A percentile compares a stretch with the other conserved stretches of the same genome.
phyloP scores from a whole-genome alignment of 345 rosid species.

The Brassica nigra region DNA sequence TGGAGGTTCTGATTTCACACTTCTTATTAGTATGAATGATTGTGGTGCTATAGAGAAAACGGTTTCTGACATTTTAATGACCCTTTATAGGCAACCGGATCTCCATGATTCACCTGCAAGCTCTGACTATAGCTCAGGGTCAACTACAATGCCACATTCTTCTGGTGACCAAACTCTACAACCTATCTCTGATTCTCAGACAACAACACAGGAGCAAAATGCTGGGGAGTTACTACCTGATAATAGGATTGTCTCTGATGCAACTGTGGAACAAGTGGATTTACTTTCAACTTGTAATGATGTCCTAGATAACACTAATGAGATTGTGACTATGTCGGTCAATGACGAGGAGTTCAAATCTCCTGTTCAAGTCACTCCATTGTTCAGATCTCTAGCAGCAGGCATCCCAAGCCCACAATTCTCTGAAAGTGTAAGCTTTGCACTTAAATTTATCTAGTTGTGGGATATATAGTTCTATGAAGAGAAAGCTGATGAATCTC shows the following conservation, averaged over 20 bases:
- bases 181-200: slow-evolving; percentile 44
- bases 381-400: slow-evolving; percentile 97
- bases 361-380: slow-evolving; percentile 83
- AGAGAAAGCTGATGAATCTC: slow-evolving; percentile 16
- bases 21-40: neutral
- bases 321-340: slow-evolving; percentile 50
- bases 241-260: slow-evolving; percentile 45
- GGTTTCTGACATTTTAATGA: slow-evolving; percentile 7
- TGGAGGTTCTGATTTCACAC: slow-evolving; percentile 60
- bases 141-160: slow-evolving; percentile 51
- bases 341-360: slow-evolving; percentile 64
- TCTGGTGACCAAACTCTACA: slow-evolving; percentile 49
- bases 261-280: slow-evolving; percentile 49
- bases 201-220: slow-evolving; percentile 43
- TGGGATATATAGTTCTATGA: neutral
- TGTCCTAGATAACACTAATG: slow-evolving; percentile 43
- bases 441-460: neutral
- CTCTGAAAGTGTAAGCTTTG: slow-evolving; percentile 91
- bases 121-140: slow-evolving; percentile 89
- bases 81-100: slow-evolving; percentile 65
- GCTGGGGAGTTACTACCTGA: slow-evolving; percentile 45
- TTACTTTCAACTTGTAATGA: slow-evolving; percentile 45
- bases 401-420: slow-evolving; percentile 96
- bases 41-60: neutral
- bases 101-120: slow-evolving; percentile 85